Evolutionary conservation across 2,329 filamentous ascomycete species (phyloP), one percentile per base, ranked within the genome.

Genomic region (Apiospora rasikravindrae): DNA sequence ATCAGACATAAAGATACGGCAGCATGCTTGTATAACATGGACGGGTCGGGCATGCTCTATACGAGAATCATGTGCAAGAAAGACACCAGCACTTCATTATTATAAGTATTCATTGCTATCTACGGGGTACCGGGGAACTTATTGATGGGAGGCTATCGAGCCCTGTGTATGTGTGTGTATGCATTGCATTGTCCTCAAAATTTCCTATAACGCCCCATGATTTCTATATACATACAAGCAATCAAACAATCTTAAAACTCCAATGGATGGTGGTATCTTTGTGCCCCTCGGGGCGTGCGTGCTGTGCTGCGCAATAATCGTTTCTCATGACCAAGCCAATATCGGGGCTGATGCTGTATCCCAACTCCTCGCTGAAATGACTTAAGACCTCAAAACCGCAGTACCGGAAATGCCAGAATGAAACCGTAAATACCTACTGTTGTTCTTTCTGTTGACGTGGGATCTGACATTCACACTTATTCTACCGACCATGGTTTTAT

Each of bases 401-500:
- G 47, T 68, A 71, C 72, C 70, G 70, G 61, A 51, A 49, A 73
- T 73, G 72, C 72, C 72, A 73, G 70, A 71, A 73, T 64, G 72
- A 69, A 71, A 73, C 51, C 68, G 67, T 70, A 44, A 44, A 71
- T 73, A 73, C 72, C 70, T 73, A 73, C 72, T 70, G 47, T 69
- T 57, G 68, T 26, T 64, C 37, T 70, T 67, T 69, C 70, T 69
- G 69, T 73, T 71, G 70, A 73, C 53, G 67, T 26, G 61, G 70
- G 68, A 67, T 37, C 70, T 68, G 72, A 70, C 67, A 57, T 70
- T 70, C 67, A 61, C 53, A 57, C 51, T 51, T 44, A 14, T 24
- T 37, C 24, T 64, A 68, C 68, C 40, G 44, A 64, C 24, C 22
- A 51, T 40, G 33, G 29, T 37, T 42, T 90, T 90, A 96, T 81